Conservation (phyloP, 805 yeast species). For the Schizosaccharomyces japonicus region DNA sequence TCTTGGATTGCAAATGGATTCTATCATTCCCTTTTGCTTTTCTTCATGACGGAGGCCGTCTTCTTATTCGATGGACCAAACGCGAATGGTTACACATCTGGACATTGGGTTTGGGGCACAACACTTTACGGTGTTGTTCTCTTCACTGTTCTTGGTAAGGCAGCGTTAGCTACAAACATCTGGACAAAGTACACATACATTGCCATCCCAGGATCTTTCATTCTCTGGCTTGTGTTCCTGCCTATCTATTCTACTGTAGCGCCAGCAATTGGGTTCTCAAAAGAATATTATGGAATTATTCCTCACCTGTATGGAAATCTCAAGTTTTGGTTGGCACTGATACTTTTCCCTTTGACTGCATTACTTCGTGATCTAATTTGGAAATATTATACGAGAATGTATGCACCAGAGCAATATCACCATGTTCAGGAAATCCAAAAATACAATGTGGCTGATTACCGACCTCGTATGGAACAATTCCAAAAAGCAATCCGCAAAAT, state of each 20-base stretch:
- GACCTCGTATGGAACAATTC: conserved; percentile 92
- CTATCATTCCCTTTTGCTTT: conserved; percentile 72
- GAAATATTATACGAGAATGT: conserved; percentile 85
- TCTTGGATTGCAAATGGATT: conserved; percentile 93
- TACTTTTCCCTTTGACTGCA: conserved; percentile 57
- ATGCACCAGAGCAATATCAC: conserved; percentile 78
- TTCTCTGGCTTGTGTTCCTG: conserved; percentile 62
- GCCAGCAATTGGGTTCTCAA: conserved; percentile 59
- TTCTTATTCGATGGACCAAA: conserved; percentile 45
- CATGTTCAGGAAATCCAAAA: conserved; percentile 92
- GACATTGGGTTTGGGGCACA: conserved; percentile 91
- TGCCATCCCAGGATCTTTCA: conserved; percentile 86
- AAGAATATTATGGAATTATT: conserved; percentile 62
- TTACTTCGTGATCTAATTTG: conserved; percentile 70
- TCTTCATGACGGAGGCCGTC: conserved; percentile 43
- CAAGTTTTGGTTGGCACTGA: conserved; percentile 59
- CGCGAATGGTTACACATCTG: conserved; percentile 40
- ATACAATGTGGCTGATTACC: conserved; percentile 71
- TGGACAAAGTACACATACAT: conserved; percentile 86
- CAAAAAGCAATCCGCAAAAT: conserved; percentile 92
- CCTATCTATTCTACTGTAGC: conserved; percentile 74
- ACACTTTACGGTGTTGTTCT: conserved; percentile 71
- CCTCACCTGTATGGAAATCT: conserved; percentile 52
- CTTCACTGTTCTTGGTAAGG: conserved; percentile 77
- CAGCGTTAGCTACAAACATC: conserved; percentile 69